These are phyloP conservation scores for Fusarium cicatricum DNA, from an alignment of 2,329 filamentous ascomycete genomes.

Conservation along the genomic window DNA sequence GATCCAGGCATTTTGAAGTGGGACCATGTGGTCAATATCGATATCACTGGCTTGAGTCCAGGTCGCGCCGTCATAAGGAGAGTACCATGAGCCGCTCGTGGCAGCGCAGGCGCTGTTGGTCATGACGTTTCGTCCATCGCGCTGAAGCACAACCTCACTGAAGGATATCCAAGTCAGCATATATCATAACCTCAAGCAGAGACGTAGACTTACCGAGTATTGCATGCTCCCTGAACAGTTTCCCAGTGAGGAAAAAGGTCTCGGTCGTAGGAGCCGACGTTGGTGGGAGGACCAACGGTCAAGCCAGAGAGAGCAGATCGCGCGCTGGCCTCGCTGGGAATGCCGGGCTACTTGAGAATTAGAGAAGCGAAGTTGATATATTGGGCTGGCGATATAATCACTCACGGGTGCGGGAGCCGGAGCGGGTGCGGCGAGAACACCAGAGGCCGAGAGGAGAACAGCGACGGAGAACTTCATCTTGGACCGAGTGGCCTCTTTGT, in stretches of 20 bases:
- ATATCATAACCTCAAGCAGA: not conserved
- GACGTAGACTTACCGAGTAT: constrained; percentile 63
- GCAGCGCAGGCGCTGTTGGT: constrained; percentile 67
- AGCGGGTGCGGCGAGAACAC: constrained; percentile 42
- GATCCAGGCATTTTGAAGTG: constrained; percentile 82
- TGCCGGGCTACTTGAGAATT: constrained; percentile 55
- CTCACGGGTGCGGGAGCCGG: constrained; percentile 41
- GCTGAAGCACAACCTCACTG: constrained; percentile 73
- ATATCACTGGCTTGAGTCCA: constrained; percentile 75
- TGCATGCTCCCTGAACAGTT: constrained; percentile 71
- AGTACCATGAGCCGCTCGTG: constrained; percentile 73
- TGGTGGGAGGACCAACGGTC: constrained; percentile 63
- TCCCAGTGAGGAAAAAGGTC: constrained; percentile 77
- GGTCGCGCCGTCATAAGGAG: constrained; percentile 76
- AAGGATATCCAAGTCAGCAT: constrained; percentile 19
- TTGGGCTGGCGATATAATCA: not conserved
- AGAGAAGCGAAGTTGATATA: not conserved
- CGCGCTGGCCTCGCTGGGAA: constrained; percentile 67
- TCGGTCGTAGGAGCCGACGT: constrained; percentile 68
- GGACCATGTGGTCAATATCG: constrained; percentile 87
- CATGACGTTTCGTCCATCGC: constrained; percentile 73
- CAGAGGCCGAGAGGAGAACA: constrained; percentile 37
- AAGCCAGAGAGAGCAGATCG: constrained; percentile 65
- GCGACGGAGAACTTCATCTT: constrained; percentile 47
- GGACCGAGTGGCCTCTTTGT: not conserved